phyloP scores from a whole-genome alignment of 768 basidiomycete species.

The Mycena filopes region DNA sequence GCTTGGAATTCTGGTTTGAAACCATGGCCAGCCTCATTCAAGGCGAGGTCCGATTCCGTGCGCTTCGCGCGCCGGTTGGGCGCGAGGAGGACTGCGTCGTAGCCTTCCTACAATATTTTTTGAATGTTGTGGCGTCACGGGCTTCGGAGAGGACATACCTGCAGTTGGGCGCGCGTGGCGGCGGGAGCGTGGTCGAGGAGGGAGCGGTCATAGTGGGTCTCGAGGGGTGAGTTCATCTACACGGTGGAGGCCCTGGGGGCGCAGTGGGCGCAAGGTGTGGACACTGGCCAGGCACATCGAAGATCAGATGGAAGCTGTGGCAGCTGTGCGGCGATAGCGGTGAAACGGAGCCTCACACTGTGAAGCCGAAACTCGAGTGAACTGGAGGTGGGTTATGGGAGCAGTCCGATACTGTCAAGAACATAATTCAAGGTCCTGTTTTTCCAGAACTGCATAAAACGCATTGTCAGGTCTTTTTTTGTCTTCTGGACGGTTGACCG shows the following conservation, averaged over 20 bases:
- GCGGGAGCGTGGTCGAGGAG: constrained; percentile 21
- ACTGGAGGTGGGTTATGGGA: too few species aligned
- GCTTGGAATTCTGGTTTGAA: not conserved
- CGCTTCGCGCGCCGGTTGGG: constrained; percentile 20
- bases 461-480: too few species aligned
- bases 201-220: constrained; percentile 11
- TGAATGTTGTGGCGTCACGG: not conserved
- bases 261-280: not conserved
- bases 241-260: not conserved
- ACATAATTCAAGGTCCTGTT: too few species aligned
- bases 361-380: too few species aligned
- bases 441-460: too few species aligned
- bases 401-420: too few species aligned
- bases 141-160: constrained; percentile 12
- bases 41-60: constrained; percentile 11
- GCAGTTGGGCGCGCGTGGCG: constrained; percentile 21
- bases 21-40: constrained; percentile 5
- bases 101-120: constrained; percentile 20
- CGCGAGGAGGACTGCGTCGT: constrained; percentile 22
- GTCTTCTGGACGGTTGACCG: too few species aligned
- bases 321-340: not conserved
- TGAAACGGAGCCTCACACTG: too few species aligned
- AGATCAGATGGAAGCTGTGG: not conserved
- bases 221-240: constrained; percentile 9
- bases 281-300: constrained; percentile 2